phyloP scores from a whole-genome alignment of 495 filamentous ascomycete genomes.

The Hypoxylon rickii region DNA sequence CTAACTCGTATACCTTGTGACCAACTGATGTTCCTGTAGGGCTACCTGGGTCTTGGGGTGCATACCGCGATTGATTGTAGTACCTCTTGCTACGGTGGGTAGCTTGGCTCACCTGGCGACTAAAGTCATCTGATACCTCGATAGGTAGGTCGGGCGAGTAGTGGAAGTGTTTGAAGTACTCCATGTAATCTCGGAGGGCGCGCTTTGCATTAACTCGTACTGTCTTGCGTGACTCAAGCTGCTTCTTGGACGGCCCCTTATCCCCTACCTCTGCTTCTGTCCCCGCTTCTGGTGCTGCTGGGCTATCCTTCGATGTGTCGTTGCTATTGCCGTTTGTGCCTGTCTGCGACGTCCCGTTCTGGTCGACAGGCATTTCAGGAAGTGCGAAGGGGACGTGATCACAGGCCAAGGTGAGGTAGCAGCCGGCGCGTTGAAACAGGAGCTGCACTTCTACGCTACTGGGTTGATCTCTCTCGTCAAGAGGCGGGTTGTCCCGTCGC shows the following conservation, averaged over 20 bases:
- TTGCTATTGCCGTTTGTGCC: conserved; percentile 17
- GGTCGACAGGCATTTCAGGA: conserved; percentile 20
- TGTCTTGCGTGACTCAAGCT: conserved; percentile 63
- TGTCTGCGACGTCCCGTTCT: conserved; percentile 14
- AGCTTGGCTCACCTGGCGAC: conserved; percentile 63
- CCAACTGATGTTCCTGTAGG: conserved; percentile 32
- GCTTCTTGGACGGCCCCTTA: conserved; percentile 48
- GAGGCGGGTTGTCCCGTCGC: conserved; percentile 57
- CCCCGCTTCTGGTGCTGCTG: conserved; percentile 13
- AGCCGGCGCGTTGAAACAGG: conserved; percentile 75
- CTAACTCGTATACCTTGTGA: conserved; percentile 51
- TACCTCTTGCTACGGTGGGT: conserved; percentile 51
- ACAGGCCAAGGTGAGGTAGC: conserved; percentile 71
- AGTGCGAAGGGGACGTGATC: conserved; percentile 63
- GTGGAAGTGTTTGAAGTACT: conserved; percentile 71
- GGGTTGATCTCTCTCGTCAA: conserved; percentile 72
- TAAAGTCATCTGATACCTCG: conserved; percentile 68
- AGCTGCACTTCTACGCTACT: conserved; percentile 73
- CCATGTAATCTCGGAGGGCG: conserved; percentile 70
- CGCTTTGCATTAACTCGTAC: conserved; percentile 74
- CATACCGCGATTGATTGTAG: conserved; percentile 31
- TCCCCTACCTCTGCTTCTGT: conserved; percentile 39
- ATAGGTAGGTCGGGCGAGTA: conserved; percentile 72
- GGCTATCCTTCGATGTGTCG: conserved; percentile 11
- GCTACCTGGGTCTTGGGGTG: conserved; percentile 36